phyloP scores from a whole-genome alignment of 2,329 filamentous ascomycete species.

The Sarocladiaceae sp. region DNA sequence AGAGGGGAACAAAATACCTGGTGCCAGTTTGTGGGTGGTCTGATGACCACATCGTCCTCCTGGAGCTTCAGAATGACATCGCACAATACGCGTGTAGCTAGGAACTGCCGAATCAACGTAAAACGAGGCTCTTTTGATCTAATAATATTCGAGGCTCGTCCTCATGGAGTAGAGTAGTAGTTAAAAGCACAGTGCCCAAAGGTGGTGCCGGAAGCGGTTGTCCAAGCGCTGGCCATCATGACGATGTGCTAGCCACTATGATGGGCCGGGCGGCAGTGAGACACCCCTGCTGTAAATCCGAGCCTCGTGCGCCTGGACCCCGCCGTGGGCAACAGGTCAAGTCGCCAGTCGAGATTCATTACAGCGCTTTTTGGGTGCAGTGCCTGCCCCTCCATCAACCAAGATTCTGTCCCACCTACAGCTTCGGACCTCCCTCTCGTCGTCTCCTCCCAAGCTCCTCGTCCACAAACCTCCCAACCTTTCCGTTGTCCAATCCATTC shows the following conservation, averaged over 20 bases:
- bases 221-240: too few relatives aligned
- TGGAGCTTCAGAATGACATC: too few relatives aligned
- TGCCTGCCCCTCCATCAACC: background rate
- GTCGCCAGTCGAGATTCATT: background rate
- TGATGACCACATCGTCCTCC: too few relatives aligned
- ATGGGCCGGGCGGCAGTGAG: background rate
- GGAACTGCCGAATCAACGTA: too few relatives aligned
- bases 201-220: background rate
- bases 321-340: background rate
- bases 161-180: too few relatives aligned
- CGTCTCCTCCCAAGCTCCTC: background rate
- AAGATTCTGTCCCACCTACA: background rate
- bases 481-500: background rate
- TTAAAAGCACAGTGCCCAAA: too few relatives aligned
- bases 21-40: background rate
- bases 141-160: too few relatives aligned
- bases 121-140: too few relatives aligned
- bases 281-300: conserved; percentile 3
- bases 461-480: background rate
- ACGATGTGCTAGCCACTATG: background rate
- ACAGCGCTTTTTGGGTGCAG: background rate
- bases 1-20: background rate
- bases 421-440: background rate
- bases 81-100: too few relatives aligned
- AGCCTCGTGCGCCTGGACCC: background rate